phyloP scores from a whole-genome alignment of 2,329 filamentous ascomycete species.

The Fusarium secorum region DNA sequence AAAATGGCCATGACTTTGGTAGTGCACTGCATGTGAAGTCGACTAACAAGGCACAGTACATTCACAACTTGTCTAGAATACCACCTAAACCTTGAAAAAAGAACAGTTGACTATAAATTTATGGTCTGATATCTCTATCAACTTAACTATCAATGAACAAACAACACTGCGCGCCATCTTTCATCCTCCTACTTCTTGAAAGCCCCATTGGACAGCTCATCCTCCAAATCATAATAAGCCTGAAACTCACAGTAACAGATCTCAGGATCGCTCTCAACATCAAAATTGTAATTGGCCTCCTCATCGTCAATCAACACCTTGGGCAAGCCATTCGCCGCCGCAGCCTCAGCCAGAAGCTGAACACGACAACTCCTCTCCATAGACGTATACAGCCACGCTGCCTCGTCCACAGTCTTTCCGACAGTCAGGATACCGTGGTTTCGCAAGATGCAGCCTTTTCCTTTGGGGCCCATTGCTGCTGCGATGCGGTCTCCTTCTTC shows the following conservation, averaged over 20 bases:
- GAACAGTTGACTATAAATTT: background rate
- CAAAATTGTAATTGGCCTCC: slow-evolving; percentile 50
- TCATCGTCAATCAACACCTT: slow-evolving; percentile 53
- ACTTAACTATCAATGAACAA: background rate
- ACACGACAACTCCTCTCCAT: slow-evolving; percentile 70
- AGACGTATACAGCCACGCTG: slow-evolving; percentile 72
- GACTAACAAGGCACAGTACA: no score
- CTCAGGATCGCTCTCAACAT: slow-evolving; percentile 40
- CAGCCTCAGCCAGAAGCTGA: slow-evolving; percentile 43
- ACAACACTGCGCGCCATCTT: background rate
- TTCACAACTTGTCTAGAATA: fast-evolving
- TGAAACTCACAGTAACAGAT: slow-evolving; percentile 42
- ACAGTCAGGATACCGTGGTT: slow-evolving; percentile 78
- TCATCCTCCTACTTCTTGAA: slow-evolving; percentile 32
- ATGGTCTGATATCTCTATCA: background rate
- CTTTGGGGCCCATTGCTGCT: slow-evolving; percentile 62
- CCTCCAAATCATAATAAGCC: slow-evolving; percentile 41
- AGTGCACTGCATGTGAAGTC: background rate
- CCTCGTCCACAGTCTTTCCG: slow-evolving; percentile 75
- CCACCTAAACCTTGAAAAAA: fast-evolving
- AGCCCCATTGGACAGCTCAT: slow-evolving; percentile 31
- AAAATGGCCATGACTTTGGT: background rate
- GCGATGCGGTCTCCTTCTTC: slow-evolving; percentile 72
- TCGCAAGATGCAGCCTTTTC: slow-evolving; percentile 69
- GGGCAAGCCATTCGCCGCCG: slow-evolving; percentile 39